These are phyloP conservation scores for Tolypocladium endophyticum DNA, from an alignment of 2,329 filamentous ascomycete genomes.

Conservation along the genomic window DNA sequence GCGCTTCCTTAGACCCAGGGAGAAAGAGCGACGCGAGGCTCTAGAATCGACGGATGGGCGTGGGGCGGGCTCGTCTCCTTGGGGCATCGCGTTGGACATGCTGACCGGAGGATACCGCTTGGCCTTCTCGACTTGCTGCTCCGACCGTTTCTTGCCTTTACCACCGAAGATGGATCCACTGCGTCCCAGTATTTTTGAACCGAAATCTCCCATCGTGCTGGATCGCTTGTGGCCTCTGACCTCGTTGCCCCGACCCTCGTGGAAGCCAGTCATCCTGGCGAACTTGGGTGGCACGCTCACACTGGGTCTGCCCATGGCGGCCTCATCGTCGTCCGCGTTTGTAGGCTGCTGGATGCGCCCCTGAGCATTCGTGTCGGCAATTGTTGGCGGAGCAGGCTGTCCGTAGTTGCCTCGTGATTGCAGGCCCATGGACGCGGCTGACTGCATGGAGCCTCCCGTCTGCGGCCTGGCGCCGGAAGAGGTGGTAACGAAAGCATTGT, in stretches of 20 bases:
- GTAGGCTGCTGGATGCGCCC: slow-evolving; percentile 77
- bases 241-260: slow-evolving; percentile 36
- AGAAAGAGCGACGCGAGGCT: slow-evolving; percentile 57
- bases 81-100: slow-evolving; percentile 65
- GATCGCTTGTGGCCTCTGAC: slow-evolving; percentile 55
- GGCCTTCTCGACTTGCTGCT: slow-evolving; percentile 45
- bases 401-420: slow-evolving; percentile 61
- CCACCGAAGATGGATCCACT: slow-evolving; percentile 73
- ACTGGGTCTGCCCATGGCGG: slow-evolving; percentile 53
- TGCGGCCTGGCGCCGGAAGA: slow-evolving; percentile 51
- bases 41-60: slow-evolving; percentile 62
- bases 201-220: slow-evolving; percentile 69
- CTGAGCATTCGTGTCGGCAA: slow-evolving; percentile 81
- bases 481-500: slow-evolving; percentile 32
- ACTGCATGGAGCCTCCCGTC: slow-evolving; percentile 73
- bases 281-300: slow-evolving; percentile 49
- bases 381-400: slow-evolving; percentile 75
- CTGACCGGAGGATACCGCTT: slow-evolving; percentile 82
- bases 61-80: slow-evolving; percentile 37
- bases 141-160: slow-evolving; percentile 39
- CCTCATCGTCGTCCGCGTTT: slow-evolving; percentile 54
- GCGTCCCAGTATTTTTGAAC: slow-evolving; percentile 76
- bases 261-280: slow-evolving; percentile 46
- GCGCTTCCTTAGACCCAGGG: slow-evolving; percentile 58
- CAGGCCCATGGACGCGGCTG: slow-evolving; percentile 54